Percentiles rank a stretch among this genome's conserved stretches.
These are phyloP conservation scores for Geotrichum bryndzae DNA, from an alignment of 1,139 yeast genomes.

Conservation along the genomic window DNA sequence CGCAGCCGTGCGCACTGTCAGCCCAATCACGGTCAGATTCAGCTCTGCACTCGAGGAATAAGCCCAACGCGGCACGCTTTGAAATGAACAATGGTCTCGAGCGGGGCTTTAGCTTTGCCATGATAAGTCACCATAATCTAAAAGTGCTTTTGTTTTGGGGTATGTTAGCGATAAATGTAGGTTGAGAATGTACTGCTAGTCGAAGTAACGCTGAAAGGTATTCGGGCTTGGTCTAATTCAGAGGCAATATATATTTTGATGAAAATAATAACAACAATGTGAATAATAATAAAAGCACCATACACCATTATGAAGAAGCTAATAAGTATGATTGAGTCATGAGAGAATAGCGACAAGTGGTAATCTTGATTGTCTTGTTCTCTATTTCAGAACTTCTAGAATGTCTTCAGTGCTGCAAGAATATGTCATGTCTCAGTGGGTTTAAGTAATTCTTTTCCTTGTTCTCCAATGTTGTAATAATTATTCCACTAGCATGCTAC, in stretches of 20 bases:
- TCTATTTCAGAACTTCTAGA: not conserved
- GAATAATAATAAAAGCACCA: not conserved
- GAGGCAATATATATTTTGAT: not conserved
- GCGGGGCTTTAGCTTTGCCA: slow-evolving; percentile 52
- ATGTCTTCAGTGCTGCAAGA: not conserved
- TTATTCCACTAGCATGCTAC: not conserved
- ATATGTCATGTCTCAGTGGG: not conserved
- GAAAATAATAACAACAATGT: not conserved
- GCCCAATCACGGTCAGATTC: slow-evolving; percentile 54
- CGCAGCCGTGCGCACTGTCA: slow-evolving; percentile 51
- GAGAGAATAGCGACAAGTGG: not conserved
- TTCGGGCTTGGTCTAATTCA: not conserved
- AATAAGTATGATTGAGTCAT: not conserved
- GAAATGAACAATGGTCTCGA: slow-evolving; percentile 58
- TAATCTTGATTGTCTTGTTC: not conserved
- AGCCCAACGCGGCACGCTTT: slow-evolving; percentile 57
- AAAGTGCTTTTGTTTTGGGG: not conserved
- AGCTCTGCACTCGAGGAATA: slow-evolving; percentile 53
- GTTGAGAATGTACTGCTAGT: not conserved
- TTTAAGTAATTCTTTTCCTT: not conserved
- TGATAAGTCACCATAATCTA: slow-evolving; percentile 50
- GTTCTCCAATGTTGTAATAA: not conserved
- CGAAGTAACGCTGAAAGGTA: not conserved
- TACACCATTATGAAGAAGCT: not conserved
- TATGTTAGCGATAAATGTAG: not conserved